Evolutionary conservation across 805 yeast genomes (phyloP).

Genomic region (Kodamaea kakaduensis): DNA sequence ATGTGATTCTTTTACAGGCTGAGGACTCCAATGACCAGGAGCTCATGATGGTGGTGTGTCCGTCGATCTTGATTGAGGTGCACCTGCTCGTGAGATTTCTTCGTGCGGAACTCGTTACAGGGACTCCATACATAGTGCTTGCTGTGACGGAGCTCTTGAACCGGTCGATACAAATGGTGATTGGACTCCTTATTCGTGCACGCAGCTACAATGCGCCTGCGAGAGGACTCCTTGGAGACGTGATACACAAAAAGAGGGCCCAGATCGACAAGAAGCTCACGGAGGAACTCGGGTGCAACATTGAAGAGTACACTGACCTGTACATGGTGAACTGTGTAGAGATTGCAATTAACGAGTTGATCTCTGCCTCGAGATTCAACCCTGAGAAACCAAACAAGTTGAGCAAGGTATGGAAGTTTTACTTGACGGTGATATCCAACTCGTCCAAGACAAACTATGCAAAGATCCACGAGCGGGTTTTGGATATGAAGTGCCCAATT

Average conservation of each 20-base stretch:
- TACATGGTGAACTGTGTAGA: constrained; percentile 13
- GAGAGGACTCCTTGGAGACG: constrained; percentile 11
- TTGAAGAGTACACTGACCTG: constrained; percentile 11
- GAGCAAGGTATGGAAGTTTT: constrained; percentile 37
- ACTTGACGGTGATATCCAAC: constrained; percentile 33
- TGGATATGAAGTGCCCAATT: constrained; percentile 20
- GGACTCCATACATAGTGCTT: constrained; percentile 21
- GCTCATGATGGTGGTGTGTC: constrained; percentile 13
- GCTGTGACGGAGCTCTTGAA: constrained; percentile 28
- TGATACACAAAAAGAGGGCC: constrained; percentile 5
- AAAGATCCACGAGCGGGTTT: constrained; percentile 30
- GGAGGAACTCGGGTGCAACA: constrained; percentile 8
- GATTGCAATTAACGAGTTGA: constrained; percentile 11
- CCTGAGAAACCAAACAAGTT: constrained; percentile 17
- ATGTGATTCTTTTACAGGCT: constrained; percentile 30
- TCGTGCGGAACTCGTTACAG: constrained; percentile 2
- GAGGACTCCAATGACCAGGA: constrained; percentile 26
- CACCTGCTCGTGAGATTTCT: constrained; percentile 12
- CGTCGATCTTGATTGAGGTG: constrained; percentile 16
- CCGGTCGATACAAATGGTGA: constrained; percentile 27
- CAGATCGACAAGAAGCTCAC: constrained; percentile 6
- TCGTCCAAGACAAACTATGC: constrained; percentile 30
- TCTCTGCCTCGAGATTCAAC: constrained; percentile 11
- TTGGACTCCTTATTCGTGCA: constrained; percentile 31
- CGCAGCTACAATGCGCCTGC: constrained; percentile 2